phyloP scores from a whole-genome alignment of 768 basidiomycete species.

The Sarcodon aspratus region DNA sequence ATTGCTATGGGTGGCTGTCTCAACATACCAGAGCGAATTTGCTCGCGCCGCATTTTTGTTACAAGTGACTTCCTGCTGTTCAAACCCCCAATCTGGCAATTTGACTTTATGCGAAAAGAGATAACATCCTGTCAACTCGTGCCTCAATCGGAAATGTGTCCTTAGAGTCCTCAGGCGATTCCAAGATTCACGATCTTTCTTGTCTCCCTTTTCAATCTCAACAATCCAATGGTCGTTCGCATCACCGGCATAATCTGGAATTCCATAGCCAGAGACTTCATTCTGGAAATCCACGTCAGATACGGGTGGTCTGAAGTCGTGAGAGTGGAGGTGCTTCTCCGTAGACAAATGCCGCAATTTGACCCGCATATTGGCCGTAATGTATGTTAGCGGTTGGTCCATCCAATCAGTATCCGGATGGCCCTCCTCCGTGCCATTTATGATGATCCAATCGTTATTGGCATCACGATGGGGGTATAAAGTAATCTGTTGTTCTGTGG shows the following conservation, averaged over 20 bases:
- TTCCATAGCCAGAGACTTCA: slow-evolving; percentile 92
- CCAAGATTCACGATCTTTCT: slow-evolving; percentile 49
- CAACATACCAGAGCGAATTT: slow-evolving; percentile 92
- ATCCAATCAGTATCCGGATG: slow-evolving; percentile 36
- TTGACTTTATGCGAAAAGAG: slow-evolving; percentile 98
- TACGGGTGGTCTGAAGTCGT: slow-evolving; percentile 89
- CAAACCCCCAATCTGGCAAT: slow-evolving; percentile 93
- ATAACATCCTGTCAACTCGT: slow-evolving; percentile 86
- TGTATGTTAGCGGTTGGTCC: slow-evolving; percentile 41
- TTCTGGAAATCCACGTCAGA: slow-evolving; percentile 99
- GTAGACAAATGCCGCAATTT: slow-evolving; percentile 75
- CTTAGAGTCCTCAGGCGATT: slow-evolving; percentile 71
- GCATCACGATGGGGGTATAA: slow-evolving; percentile 97
- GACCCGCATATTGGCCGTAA: slow-evolving; percentile 59
- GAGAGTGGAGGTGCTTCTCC: slow-evolving; percentile 84
- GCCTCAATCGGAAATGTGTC: slow-evolving; percentile 74
- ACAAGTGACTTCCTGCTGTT: slow-evolving; percentile 98
- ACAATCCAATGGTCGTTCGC: slow-evolving; percentile 90
- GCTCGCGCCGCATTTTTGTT: slow-evolving; percentile 90
- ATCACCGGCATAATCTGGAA: slow-evolving; percentile 77
- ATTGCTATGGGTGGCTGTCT: slow-evolving; percentile 69
- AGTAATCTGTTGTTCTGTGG: slow-evolving; percentile 91
- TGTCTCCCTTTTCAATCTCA: slow-evolving; percentile 68
- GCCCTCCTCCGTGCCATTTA: slow-evolving; percentile 44
- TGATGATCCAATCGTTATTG: slow-evolving; percentile 90